Base-by-base conservation (phyloP, 2,329 filamentous ascomycete species). In the Penicillium sp. region DNA sequence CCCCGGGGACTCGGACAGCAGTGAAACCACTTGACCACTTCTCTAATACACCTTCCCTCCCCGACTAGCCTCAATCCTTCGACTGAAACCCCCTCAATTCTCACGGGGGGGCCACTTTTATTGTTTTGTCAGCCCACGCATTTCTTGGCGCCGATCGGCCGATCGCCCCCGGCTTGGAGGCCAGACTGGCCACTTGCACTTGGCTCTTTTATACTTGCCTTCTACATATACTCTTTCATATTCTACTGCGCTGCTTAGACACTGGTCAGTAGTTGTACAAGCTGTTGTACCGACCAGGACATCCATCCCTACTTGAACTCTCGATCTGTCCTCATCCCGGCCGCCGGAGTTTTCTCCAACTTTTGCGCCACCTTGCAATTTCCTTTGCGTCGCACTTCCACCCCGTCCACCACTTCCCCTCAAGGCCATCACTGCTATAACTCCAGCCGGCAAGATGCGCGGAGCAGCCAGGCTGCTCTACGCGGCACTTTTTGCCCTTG, bases 401-500 rank as follows among this genome's bases (percentile, higher is more conserved):
- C n/a, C 37, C 23, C 20, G 18, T 32, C 43, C 32, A 21, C 23
- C 32, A 32, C 33, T 29, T 43, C 27, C 48, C 21, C 43, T 21
- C 13, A 5, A n/a, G 10, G 15, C 45, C 34, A 54, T 24, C 20
- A 37, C 23, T 15, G 8, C 13, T 40, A 13, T 27, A 6, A 27
- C 8, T 27, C 15, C 23, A 44, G n/a, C 49, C 17, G 18, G 21
- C 51, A 64, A 59, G 32, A 84, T 84, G 82, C 79, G 76, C 61
- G 70, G 77, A 50, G 79, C 81, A 47, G 75, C 79, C 51, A 77
- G 77, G 58, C 67, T 80, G 34, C 86, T 87, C 71, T 86, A 83
- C 68, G 75, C 86, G 50, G 84, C 84, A 49, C 75, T 85, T 57
- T 86, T 86, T 65, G 75, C 82, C 60, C 75, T 87, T 62, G 75